Conservation (phyloP, 306 rosid species). For the Begonia fuchsioides region DNA sequence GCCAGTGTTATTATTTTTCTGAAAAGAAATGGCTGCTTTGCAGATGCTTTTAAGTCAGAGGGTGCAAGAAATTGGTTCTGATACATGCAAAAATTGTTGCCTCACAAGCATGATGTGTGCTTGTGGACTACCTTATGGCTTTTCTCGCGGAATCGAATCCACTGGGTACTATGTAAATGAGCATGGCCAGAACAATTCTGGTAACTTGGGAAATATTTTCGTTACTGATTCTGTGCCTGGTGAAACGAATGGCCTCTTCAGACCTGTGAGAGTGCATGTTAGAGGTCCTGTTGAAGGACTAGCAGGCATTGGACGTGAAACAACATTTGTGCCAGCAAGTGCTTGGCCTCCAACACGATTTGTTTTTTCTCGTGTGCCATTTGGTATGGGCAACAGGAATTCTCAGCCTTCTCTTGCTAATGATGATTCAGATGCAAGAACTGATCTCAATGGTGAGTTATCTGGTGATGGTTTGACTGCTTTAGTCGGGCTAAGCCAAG, state of each 20-base stretch:
- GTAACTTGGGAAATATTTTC: conserved; percentile 50
- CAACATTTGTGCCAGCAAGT: conserved; percentile 72
- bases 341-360: conserved; percentile 86
- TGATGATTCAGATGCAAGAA: conserved; percentile 81
- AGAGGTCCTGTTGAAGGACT: conserved; percentile 93
- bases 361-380: conserved; percentile 91
- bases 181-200: conserved; percentile 56
- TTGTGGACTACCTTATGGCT: conserved; percentile 70
- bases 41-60: conserved; percentile 98
- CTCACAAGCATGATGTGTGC: conserved; percentile 60
- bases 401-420: conserved; percentile 69
- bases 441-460: conserved; percentile 63
- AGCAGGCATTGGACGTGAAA: conserved; percentile 94
- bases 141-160: conserved; percentile 45
- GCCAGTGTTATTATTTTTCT: not conserved
- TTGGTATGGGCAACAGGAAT: conserved; percentile 77
- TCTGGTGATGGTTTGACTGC: conserved; percentile 97
- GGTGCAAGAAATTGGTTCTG: conserved; percentile 90
- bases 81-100: conserved; percentile 84
- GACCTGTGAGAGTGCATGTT: conserved; percentile 82
- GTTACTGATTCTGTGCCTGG: conserved; percentile 72
- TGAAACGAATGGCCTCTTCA: conserved; percentile 55
- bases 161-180: conserved; percentile 65
- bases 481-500: conserved; percentile 84
- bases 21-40: conserved; percentile 8